A percentile compares a stretch with the other conserved stretches of the same genome.
Conservation (phyloP, 202 grass and related monocot genomes). For the Tripidium arundinaceum region DNA sequence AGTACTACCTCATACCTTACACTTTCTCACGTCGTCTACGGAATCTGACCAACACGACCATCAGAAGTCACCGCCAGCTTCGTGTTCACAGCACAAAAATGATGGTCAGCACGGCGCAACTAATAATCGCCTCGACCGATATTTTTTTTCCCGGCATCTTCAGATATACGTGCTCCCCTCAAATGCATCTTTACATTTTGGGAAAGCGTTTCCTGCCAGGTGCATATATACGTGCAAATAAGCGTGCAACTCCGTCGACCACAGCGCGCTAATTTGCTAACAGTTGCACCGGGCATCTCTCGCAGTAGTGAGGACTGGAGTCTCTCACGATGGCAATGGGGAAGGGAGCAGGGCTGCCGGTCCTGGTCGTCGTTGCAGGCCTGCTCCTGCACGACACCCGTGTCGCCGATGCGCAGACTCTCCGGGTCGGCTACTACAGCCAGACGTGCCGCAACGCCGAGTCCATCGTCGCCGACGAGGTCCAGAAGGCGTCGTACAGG, state of each 20-base stretch:
- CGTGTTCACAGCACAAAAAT: not conserved
- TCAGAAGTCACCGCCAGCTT: not conserved
- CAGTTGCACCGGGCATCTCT: not conserved
- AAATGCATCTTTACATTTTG: not conserved
- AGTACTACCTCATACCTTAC: not conserved
- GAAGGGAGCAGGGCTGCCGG: not conserved
- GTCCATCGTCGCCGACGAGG: slow-evolving; percentile 29
- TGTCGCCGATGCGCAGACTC: slow-evolving; percentile 22
- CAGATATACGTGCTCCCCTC: slow-evolving; percentile 29
- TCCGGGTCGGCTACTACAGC: slow-evolving; percentile 32
- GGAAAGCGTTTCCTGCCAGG: not conserved
- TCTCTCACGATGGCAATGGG: not conserved
- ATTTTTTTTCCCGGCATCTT: not conserved
- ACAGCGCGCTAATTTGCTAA: not conserved
- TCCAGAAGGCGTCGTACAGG: slow-evolving; percentile 21
- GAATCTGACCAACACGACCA: not conserved
- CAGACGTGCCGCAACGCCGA: slow-evolving; percentile 39
- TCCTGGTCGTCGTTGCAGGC: not conserved
- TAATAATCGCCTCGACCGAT: not conserved
- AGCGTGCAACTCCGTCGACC: not conserved
- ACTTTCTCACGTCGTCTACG: not conserved
- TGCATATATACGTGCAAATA: slow-evolving; percentile 6
- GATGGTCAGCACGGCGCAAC: no score
- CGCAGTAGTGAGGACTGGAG: not conserved
- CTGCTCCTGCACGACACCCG: not conserved